Conservation (phyloP, 2,329 filamentous ascomycete species). For the Cladosporium velox region DNA sequence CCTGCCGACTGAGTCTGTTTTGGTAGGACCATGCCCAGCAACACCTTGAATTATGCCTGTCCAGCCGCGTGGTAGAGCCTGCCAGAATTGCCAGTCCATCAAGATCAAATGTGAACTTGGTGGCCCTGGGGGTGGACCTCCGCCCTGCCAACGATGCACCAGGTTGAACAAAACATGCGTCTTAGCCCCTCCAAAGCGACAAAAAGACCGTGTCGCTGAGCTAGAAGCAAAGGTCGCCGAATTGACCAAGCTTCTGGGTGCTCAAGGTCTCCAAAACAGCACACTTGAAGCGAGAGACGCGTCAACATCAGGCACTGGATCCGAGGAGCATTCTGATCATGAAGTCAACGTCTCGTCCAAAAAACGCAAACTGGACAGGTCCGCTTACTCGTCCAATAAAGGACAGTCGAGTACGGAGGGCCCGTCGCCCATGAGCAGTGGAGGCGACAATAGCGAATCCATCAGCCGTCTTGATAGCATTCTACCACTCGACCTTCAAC, state of each 20-base stretch:
- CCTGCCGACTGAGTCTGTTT: not conserved
- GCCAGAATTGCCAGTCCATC: constrained; percentile 30
- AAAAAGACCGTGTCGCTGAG: constrained; percentile 31
- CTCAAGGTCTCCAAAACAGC: constrained; percentile 29
- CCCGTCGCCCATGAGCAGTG: not conserved
- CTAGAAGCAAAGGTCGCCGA: constrained; percentile 36
- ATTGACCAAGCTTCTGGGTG: constrained; percentile 31
- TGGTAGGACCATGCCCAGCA: not conserved
- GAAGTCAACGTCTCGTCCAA: constrained; percentile 12
- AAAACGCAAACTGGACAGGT: constrained; percentile 22
- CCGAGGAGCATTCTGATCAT: not conserved
- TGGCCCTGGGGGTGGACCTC: constrained; percentile 22
- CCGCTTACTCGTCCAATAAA: constrained; percentile 4
- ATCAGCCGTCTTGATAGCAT: constrained; percentile 26
- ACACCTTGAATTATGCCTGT: constrained; percentile 1
- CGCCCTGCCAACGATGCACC: constrained; percentile 34
- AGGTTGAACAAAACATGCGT: constrained; percentile 33
- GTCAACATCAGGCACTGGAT: not conserved
- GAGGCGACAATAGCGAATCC: not conserved
- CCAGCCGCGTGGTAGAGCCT: constrained; percentile 28
- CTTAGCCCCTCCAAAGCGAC: constrained; percentile 30
- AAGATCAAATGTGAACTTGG: constrained; percentile 36
- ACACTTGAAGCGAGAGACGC: not conserved
- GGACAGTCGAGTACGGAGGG: constrained; percentile 16
- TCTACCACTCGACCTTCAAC: constrained; percentile 26